phyloP scores from a whole-genome alignment of 2,329 filamentous ascomycete genomes.

The Stemphylium lycopersici region DNA sequence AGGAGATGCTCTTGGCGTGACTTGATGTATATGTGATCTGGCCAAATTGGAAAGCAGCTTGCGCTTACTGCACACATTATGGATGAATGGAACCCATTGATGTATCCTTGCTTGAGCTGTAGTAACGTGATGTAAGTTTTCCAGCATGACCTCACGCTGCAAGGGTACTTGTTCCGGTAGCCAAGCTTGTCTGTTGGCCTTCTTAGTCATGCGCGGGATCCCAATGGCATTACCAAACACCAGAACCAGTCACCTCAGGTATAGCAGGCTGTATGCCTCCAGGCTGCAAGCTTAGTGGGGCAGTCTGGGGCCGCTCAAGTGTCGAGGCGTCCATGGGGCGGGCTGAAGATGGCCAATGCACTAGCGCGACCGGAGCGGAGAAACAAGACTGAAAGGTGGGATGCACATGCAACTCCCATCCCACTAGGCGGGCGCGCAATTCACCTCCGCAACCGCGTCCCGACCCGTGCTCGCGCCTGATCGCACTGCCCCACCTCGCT shows the following conservation, averaged over 20 bases:
- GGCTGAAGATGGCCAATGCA: not conserved
- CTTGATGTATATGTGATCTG: too few relatives aligned
- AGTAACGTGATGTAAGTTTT: too few relatives aligned
- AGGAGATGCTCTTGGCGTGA: too few relatives aligned
- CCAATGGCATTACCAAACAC: too few relatives aligned
- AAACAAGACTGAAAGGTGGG: slow-evolving; percentile 15
- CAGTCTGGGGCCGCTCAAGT: slow-evolving; percentile 6
- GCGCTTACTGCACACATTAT: too few relatives aligned
- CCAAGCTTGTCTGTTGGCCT: too few relatives aligned
- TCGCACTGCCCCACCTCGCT: slow-evolving; percentile 16
- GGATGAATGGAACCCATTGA: too few relatives aligned
- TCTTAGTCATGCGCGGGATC: too few relatives aligned
- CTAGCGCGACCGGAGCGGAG: slow-evolving; percentile 19
- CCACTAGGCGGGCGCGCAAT: slow-evolving; percentile 28
- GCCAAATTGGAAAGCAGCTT: too few relatives aligned
- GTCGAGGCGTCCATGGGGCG: not conserved
- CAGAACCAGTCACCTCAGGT: not conserved
- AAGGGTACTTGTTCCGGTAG: too few relatives aligned
- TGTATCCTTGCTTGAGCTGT: too few relatives aligned
- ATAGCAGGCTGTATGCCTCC: not conserved
- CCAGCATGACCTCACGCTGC: too few relatives aligned
- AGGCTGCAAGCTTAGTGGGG: not conserved
- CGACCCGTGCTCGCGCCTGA: slow-evolving; percentile 18
- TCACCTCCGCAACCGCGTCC: slow-evolving; percentile 28
- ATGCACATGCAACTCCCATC: slow-evolving; percentile 19